A percentile compares a stretch with the other conserved stretches of the same genome.
Conservation (phyloP, 1,284 basidiomycete species). For the Leccinum pachyderme region DNA sequence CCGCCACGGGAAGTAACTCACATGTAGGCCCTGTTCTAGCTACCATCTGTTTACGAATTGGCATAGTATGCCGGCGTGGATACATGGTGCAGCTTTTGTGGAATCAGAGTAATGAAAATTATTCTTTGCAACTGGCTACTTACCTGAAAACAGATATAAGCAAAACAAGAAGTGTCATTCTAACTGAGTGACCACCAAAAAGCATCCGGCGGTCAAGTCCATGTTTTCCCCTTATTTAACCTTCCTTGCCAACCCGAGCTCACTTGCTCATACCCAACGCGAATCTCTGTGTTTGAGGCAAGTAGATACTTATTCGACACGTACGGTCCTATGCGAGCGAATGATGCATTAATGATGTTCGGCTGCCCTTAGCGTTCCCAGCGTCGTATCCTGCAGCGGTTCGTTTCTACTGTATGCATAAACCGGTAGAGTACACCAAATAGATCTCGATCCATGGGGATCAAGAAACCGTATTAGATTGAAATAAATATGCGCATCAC, state of each 20-base stretch:
- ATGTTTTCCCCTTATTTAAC: too few relatives aligned
- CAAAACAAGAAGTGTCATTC: background rate
- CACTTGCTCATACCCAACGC: too few relatives aligned
- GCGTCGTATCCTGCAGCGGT: background rate
- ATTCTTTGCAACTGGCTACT: background rate
- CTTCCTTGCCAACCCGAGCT: too few relatives aligned
- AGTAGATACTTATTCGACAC: background rate
- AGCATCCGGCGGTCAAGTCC: too few relatives aligned
- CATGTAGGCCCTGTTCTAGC: background rate
- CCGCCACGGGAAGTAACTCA: background rate
- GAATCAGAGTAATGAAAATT: too few relatives aligned
- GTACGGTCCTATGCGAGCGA: background rate
- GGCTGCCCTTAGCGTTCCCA: background rate
- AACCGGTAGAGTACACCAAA: background rate
- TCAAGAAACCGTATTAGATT: background rate
- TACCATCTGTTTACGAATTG: background rate
- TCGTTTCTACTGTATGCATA: background rate
- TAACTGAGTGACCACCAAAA: background rate
- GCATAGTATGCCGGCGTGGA: background rate
- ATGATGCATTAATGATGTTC: background rate
- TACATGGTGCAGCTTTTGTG: background rate
- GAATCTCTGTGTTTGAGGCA: too few relatives aligned
- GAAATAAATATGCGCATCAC: background rate
- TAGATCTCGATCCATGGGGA: constrained; percentile 1
- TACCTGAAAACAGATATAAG: background rate